Evolutionary conservation across 495 filamentous ascomycete genomes (phyloP), one percentile per base, ranked within the genome.

Genomic region (Penicillium crystallinum): DNA sequence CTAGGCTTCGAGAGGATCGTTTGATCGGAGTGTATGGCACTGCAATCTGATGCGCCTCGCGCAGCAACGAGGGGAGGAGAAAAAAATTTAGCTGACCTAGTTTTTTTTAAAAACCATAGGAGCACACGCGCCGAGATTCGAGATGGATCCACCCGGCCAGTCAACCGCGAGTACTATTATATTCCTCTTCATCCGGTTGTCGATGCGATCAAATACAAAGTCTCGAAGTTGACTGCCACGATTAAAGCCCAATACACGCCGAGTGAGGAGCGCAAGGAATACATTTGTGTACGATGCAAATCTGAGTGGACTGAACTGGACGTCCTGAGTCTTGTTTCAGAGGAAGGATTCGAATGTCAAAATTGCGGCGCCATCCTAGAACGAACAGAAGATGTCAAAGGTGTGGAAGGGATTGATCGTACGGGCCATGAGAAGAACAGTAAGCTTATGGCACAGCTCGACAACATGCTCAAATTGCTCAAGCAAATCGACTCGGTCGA

Each of bases 121-220:
- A 87, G 88, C 64, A 83, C 83, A n/a, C 85, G 91, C 12, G 80
- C 82, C 29, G 91, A 97, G 61, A 73, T 84, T 43, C 84, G 83
- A 39, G 87, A 89, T 54, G 89, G 89, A 27, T 86, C 89, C 37
- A 85, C 87, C 53, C 87, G 90, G 10, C 86, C 90, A 3, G 81
- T 87, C 37, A 88, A 85, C 62, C 82, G 88, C 37, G 95, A 91
- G 45, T 97, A 96, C 74, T 99, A 95, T 72, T 99, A 88, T 72
- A 89, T 99, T 71, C 90, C 96, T 62, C 90, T 93, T 59, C 90
- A 92, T 46, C 88, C 87, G 33, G 88, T 91, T 49, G 87, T 99
- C 66, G 93, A 99, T 68, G 91, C 90, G 12, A 91, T 96, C 75
- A 99, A 99, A 62, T 99, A 87, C 75, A 86, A 89, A 56, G 84